Evolutionary conservation across 805 yeast genomes (phyloP).

Genomic region (Wickerhamiella hasegawae): DNA sequence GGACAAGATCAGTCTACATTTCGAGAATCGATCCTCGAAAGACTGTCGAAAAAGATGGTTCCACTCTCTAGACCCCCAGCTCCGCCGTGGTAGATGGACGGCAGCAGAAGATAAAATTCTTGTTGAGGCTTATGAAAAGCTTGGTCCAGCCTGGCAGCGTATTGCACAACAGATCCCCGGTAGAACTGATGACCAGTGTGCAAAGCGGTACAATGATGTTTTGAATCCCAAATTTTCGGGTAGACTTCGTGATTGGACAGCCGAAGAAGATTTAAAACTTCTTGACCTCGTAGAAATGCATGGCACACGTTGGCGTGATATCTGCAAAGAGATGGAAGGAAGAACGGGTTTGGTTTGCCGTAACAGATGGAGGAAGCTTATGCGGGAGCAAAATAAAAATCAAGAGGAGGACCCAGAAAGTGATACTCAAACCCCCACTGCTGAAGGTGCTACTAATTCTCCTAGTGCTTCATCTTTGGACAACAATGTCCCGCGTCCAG

Average conservation of each 20-base stretch:
- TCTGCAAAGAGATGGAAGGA: conserved; percentile 52
- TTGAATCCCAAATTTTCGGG: conserved; percentile 68
- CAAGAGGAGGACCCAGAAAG: no score
- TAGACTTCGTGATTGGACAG: conserved; percentile 63
- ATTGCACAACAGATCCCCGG: conserved; percentile 65
- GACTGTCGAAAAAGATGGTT: conserved; percentile 84
- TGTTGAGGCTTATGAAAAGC: conserved; percentile 42
- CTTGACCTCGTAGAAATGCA: conserved; percentile 49
- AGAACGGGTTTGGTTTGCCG: conserved; percentile 83
- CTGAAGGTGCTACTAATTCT: background rate
- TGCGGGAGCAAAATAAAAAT: conserved; percentile 28
- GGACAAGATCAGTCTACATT: conserved; percentile 24
- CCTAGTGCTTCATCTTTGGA: no score
- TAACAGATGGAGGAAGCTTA: conserved; percentile 80
- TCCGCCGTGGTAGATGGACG: conserved; percentile 81
- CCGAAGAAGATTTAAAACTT: conserved; percentile 57
- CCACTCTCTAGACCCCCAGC: conserved; percentile 65
- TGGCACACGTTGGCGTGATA: conserved; percentile 84
- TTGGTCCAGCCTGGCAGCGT: conserved; percentile 77
- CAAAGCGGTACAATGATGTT: conserved; percentile 79
- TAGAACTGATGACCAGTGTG: conserved; percentile 89
- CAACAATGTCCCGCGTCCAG: no score
- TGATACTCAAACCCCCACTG: background rate
- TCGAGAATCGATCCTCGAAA: conserved; percentile 41
- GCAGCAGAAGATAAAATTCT: conserved; percentile 56